Percentiles rank a stretch among this genome's conserved stretches.
Evolutionary conservation across 1,139 yeast species (phyloP).

Genomic region (Pichia sp.): DNA sequence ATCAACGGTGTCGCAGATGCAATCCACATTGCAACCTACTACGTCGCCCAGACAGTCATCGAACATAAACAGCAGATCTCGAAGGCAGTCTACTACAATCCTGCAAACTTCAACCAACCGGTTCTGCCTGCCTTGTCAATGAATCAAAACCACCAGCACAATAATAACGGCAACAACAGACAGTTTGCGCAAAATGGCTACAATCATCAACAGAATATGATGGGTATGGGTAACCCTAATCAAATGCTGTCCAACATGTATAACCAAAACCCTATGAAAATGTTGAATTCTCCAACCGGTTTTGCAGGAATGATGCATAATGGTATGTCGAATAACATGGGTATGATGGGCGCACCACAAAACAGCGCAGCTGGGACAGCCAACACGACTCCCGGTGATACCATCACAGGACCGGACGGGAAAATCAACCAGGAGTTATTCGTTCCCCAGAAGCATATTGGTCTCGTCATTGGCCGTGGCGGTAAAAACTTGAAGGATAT

Average conservation of each 20-base stretch:
- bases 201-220: slow-evolving; percentile 16
- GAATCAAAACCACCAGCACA: neutral
- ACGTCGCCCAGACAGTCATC: slow-evolving; percentile 61
- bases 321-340: slow-evolving; percentile 1
- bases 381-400: slow-evolving; percentile 20
- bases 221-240: slow-evolving; percentile 24
- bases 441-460: slow-evolving; percentile 76
- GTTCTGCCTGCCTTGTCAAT: slow-evolving; percentile 13
- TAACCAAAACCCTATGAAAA: slow-evolving; percentile 11
- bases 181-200: slow-evolving; percentile 5
- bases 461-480: slow-evolving; percentile 82
- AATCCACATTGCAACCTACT: slow-evolving; percentile 76
- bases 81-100: slow-evolving; percentile 59
- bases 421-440: slow-evolving; percentile 62
- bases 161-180: slow-evolving; percentile 5
- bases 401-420: slow-evolving; percentile 35
- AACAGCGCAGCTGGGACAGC: slow-evolving; percentile 10
- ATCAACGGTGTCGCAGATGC: slow-evolving; percentile 84
- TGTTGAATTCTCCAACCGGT: slow-evolving; percentile 2
- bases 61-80: slow-evolving; percentile 53
- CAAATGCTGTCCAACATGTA: slow-evolving; percentile 22
- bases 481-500: slow-evolving; percentile 81
- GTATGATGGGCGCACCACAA: slow-evolving; percentile 2
- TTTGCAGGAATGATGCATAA: slow-evolving; percentile 8
- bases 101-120: slow-evolving; percentile 42